These are phyloP conservation scores for Lodderomyces margitis DNA, from an alignment of 1,139 yeast species.

Conservation along the genomic window DNA sequence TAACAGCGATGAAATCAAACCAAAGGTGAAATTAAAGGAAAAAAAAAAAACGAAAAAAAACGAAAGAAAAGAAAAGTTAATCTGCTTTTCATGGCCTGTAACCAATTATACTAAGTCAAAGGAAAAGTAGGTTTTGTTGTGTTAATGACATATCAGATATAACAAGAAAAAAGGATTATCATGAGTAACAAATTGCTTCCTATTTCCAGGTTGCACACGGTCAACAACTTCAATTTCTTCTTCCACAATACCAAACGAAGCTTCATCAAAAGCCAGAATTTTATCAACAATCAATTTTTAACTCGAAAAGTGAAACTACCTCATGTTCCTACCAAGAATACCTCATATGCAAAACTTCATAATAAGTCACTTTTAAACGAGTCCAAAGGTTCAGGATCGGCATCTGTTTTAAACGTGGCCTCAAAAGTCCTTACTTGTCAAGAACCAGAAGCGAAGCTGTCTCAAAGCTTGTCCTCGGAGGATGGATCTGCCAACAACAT, in stretches of 20 bases:
- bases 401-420: conserved; percentile 28
- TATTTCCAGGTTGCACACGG: conserved; percentile 29
- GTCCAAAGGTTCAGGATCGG: background rate
- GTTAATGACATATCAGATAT: background rate
- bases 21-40: background rate
- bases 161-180: background rate
- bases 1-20: background rate
- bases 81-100: no score
- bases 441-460: conserved; percentile 30
- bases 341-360: background rate
- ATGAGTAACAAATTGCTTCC: background rate
- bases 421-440: conserved; percentile 40
- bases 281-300: conserved; percentile 34
- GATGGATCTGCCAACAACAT: conserved; percentile 18
- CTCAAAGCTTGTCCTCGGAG: conserved; percentile 17
- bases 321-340: conserved; percentile 5
- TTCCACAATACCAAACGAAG: conserved; percentile 37
- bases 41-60: background rate
- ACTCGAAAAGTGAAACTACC: conserved; percentile 7
- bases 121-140: no score
- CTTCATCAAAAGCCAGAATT: conserved; percentile 32
- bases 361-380: background rate
- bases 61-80: background rate
- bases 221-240: conserved; percentile 38
- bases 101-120: no score